Evolutionary conservation across 2,329 filamentous ascomycete genomes (phyloP), one percentile per base, ranked within the genome.

Genomic region (Microcyclospora tardicrescens): DNA sequence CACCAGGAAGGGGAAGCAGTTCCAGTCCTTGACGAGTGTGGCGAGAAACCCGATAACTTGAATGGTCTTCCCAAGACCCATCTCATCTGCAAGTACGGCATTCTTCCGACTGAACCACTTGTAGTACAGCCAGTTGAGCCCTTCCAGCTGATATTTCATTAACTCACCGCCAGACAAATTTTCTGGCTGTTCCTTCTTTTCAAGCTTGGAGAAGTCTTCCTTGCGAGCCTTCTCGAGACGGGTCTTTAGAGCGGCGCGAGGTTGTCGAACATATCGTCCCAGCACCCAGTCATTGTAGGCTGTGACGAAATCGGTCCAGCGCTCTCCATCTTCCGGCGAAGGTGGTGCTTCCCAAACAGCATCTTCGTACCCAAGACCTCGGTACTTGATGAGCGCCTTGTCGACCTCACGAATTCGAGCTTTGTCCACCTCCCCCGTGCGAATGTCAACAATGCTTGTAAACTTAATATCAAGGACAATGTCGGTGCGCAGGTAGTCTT

Each of bases 11-110:
- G 91, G 91, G 73, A 83, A 96, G 60, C 85, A 91, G 54, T 74
- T 68, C 53, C 75, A 71, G 28, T 69, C 64, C 45, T 65, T 62
- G 3, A 69, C 58, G 29, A 96, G 63, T 1, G 80, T 78, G 1
- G 83, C 77, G 43, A 96, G 72, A 45, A 94, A 74, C 2, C 79
- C 76, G 43, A 96, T 82, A 37, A 95, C 78, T 57, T 98, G 91
- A 27, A 98, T 84, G 0, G 91, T 98, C 65, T 98, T 98, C 27
- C 91, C 91, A 2, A 98, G 73, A 31, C 91, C 91, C 91, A 98
- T 98, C 57, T 98, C 91, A 55, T 98, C 91, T 0, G 91, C 91
- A 6, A 96, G 72, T 42, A 96, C 89, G 19, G 86, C 82, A 53
- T 91, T 96, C 54, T 83, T 79, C 49, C 79, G 71, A 36, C 74